phyloP scores from a whole-genome alignment of 78 protist species.

The Capsaspora owczarzaki region DNA sequence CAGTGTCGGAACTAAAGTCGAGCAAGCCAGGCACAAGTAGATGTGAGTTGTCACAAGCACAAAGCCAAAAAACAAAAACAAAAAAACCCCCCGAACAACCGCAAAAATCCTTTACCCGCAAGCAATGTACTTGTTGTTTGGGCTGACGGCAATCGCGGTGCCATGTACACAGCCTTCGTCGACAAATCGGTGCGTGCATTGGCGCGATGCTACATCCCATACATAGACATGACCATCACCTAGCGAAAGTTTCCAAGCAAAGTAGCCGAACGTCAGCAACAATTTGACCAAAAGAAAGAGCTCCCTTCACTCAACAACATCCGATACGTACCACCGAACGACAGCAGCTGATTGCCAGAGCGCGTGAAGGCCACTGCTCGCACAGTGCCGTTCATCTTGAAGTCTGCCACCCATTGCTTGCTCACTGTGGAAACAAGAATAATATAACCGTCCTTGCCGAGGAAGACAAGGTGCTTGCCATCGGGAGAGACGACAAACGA shows the following conservation, averaged over 20 bases:
- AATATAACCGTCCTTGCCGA: not conserved
- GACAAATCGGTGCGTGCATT: constrained; percentile 17
- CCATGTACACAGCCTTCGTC: constrained; percentile 28
- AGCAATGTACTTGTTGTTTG: constrained; percentile 1
- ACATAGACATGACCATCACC: constrained; percentile 21
- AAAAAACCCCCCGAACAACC: no score
- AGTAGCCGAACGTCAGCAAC: not conserved
- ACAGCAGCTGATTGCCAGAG: not conserved
- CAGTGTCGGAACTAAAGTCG: no score
- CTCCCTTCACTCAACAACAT: not conserved
- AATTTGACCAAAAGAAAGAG: not conserved
- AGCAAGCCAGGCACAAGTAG: no score
- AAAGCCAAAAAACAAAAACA: no score
- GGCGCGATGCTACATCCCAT: constrained; percentile 23
- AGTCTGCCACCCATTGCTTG: constrained; percentile 5
- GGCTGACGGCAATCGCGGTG: constrained; percentile 6
- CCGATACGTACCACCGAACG: not conserved
- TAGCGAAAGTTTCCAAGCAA: not conserved
- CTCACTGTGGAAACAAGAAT: constrained; percentile 9
- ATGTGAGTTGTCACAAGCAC: no score
- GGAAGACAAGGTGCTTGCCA: constrained; percentile 2
- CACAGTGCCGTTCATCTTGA: constrained; percentile 18
- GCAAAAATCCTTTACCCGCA: no score
- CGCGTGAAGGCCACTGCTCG: not conserved
- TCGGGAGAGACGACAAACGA: not conserved